Conservation (phyloP, 495 filamentous ascomycete genomes). For the Evernia prunastri region DNA sequence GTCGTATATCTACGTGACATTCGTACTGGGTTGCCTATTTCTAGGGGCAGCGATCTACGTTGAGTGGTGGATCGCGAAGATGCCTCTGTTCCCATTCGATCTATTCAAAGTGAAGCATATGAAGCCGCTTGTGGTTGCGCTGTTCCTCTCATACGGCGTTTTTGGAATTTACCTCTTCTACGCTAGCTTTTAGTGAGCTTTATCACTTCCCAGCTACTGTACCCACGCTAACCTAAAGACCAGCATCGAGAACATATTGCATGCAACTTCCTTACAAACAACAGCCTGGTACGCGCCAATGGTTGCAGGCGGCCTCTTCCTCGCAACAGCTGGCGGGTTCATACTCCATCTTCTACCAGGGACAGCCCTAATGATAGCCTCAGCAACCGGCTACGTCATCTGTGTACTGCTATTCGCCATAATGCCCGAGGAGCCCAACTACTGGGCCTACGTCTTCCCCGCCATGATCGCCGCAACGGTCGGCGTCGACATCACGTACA, state of each 20-base stretch:
- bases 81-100: constrained; percentile 67
- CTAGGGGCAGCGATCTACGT: constrained; percentile 59
- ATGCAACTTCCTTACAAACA: constrained; percentile 56
- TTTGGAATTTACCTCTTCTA: constrained; percentile 75
- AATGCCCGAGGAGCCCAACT: constrained; percentile 51
- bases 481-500: constrained; percentile 78
- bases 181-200: constrained; percentile 56
- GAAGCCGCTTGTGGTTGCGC: constrained; percentile 54
- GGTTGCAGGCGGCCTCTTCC: constrained; percentile 66
- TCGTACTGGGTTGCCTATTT: constrained; percentile 50
- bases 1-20: constrained; percentile 60
- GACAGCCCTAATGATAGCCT: constrained; percentile 62
- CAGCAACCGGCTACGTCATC: constrained; percentile 56
- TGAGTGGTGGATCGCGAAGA: constrained; percentile 63
- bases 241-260: constrained; percentile 52
- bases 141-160: constrained; percentile 69
- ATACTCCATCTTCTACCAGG: constrained; percentile 70
- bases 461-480: constrained; percentile 74
- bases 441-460: constrained; percentile 72
- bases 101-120: constrained; percentile 69
- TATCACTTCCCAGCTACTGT: too few species aligned
- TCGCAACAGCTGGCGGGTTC: constrained; percentile 63
- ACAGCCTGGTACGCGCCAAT: constrained; percentile 75
- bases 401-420: constrained; percentile 65
- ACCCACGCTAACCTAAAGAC: background rate